A percentile compares a stretch with the other conserved stretches of the same genome.
These are phyloP conservation scores for Spathaspora boniae DNA, from an alignment of 805 yeast genomes.

Conservation along the genomic window DNA sequence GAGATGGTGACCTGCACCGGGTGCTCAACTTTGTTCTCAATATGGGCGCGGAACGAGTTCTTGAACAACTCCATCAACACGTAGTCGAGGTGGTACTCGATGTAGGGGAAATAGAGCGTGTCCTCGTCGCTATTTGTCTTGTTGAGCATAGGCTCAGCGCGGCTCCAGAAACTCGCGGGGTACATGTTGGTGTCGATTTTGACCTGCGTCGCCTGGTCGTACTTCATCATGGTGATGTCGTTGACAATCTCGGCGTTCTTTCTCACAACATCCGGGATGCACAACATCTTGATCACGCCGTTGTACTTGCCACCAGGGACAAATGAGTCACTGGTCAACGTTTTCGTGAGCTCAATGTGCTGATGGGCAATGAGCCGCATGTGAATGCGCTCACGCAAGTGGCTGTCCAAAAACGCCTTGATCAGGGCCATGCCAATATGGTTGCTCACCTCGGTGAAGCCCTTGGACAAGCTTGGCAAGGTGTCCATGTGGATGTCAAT, in stretches of 20 bases:
- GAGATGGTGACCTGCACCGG: conserved; percentile 40
- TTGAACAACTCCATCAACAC: conserved; percentile 82
- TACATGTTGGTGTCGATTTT: conserved; percentile 44
- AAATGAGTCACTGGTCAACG: conserved; percentile 31
- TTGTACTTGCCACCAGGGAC: conserved; percentile 54
- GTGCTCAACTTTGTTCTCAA: conserved; percentile 53
- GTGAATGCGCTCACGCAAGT: conserved; percentile 78
- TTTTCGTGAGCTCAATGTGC: conserved; percentile 59
- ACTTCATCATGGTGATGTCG: conserved; percentile 79
- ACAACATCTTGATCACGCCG: conserved; percentile 60
- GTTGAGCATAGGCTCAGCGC: conserved; percentile 21
- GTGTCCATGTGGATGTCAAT: conserved; percentile 82
- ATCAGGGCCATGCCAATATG: conserved; percentile 47
- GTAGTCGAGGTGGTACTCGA: conserved; percentile 85
- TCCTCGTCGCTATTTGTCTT: conserved; percentile 45
- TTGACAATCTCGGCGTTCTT: conserved; percentile 72
- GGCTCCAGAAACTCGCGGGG: conserved; percentile 26
- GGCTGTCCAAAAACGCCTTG: conserved; percentile 65
- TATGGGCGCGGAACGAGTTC: conserved; percentile 83
- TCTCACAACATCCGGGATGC: conserved; percentile 59
- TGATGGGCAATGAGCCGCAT: conserved; percentile 87
- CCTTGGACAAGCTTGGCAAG: conserved; percentile 74
- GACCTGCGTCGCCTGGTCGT: conserved; percentile 68
- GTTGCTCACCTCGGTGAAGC: conserved; percentile 64
- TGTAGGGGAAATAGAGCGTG: conserved; percentile 60